phyloP scores from a whole-genome alignment of 1,139 yeast genomes.

The Geotrichum aggregatum region DNA sequence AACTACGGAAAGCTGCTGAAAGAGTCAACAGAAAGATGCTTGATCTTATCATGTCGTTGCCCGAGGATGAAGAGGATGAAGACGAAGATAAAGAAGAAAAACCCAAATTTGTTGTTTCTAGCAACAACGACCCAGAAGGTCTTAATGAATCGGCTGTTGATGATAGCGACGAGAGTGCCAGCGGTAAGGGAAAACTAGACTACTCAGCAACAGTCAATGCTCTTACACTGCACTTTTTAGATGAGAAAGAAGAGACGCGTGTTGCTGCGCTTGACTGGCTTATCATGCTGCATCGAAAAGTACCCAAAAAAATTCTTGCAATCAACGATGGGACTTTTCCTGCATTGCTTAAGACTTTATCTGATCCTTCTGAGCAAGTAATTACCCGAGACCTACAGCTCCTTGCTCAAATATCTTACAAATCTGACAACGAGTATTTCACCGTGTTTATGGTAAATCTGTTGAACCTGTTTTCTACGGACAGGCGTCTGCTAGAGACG shows the following conservation, averaged over 20 bases:
- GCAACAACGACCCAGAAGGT: slow-evolving; percentile 33
- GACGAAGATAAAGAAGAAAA: neutral
- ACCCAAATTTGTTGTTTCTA: slow-evolving; percentile 23
- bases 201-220: slow-evolving; percentile 58
- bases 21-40: slow-evolving; percentile 51
- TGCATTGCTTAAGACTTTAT: slow-evolving; percentile 71
- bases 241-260: slow-evolving; percentile 75
- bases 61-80: slow-evolving; percentile 27
- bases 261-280: slow-evolving; percentile 91
- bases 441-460: slow-evolving; percentile 70
- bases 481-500: slow-evolving; percentile 57
- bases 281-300: slow-evolving; percentile 70
- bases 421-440: slow-evolving; percentile 75
- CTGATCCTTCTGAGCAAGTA: slow-evolving; percentile 83
- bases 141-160: slow-evolving; percentile 3
- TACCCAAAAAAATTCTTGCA: slow-evolving; percentile 58
- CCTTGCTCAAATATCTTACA: slow-evolving; percentile 71
- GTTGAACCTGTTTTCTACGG: slow-evolving; percentile 61
- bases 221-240: slow-evolving; percentile 56
- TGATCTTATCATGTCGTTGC: slow-evolving; percentile 43
- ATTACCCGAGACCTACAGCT: slow-evolving; percentile 73
- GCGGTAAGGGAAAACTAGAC: slow-evolving; percentile 40
- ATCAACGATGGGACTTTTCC: slow-evolving; percentile 64
- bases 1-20: slow-evolving; percentile 52
- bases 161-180: slow-evolving; percentile 11